Conservation (phyloP, 768 basidiomycete species). For the Boletus reticuloceps region DNA sequence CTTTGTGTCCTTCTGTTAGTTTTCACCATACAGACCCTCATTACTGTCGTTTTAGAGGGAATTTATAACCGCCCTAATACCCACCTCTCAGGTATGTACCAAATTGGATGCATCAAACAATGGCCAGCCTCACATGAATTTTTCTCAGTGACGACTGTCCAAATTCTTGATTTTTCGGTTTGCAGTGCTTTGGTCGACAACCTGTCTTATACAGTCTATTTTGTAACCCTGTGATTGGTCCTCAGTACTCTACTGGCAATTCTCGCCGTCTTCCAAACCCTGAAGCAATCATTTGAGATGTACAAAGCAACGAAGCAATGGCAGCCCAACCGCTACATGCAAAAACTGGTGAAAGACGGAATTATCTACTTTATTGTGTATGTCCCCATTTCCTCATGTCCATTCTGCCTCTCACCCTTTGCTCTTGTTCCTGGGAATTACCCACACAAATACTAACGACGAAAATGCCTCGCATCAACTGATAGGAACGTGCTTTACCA, state of each 20-base stretch:
- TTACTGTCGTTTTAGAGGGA: neutral
- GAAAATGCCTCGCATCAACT: conserved; percentile 30
- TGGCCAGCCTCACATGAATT: no score
- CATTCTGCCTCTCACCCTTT: no score
- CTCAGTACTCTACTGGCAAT: neutral
- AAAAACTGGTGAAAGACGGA: neutral
- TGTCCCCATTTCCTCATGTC: neutral
- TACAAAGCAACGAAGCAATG: neutral
- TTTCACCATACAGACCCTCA: neutral
- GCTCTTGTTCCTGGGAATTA: no score
- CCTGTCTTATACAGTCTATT: fast-evolving
- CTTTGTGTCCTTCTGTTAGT: neutral
- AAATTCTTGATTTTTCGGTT: neutral
- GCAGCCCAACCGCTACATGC: neutral
- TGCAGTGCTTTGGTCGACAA: neutral
- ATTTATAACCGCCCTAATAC: neutral
- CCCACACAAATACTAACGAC: conserved; percentile 20
- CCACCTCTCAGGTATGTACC: neutral
- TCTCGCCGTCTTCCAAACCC: neutral
- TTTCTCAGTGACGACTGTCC: neutral
- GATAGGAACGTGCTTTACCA: no score
- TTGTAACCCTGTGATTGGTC: neutral
- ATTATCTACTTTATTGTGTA: neutral
- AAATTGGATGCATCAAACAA: neutral
- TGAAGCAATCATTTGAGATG: neutral